A percentile compares a stretch with the other conserved stretches of the same genome.
Evolutionary conservation across 495 filamentous ascomycete species (phyloP).

Genomic region (Aspergillus homomorphus): DNA sequence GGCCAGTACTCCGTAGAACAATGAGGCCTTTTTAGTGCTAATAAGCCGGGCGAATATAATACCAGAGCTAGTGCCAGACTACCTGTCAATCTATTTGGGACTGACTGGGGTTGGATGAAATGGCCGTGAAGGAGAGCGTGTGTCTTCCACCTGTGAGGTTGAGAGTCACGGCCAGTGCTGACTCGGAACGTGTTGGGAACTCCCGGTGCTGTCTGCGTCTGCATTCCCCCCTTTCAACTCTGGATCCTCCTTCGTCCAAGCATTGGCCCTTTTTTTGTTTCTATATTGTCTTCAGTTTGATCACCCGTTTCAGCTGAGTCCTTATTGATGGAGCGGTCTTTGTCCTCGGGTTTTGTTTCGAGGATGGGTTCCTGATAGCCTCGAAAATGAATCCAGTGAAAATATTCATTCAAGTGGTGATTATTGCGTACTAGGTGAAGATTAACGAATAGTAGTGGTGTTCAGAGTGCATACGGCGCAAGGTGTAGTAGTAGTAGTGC

Average conservation of each 20-base stretch:
- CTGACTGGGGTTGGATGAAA: slow-evolving; percentile 12
- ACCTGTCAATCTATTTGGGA: slow-evolving; percentile 10
- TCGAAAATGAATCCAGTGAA: neutral
- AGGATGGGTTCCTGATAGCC: neutral
- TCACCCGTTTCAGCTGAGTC: neutral
- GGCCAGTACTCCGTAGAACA: neutral
- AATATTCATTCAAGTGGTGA: neutral
- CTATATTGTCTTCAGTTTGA: neutral
- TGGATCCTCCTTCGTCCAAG: neutral
- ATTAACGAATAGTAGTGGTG: neutral
- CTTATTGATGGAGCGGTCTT: neutral
- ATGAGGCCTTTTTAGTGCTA: neutral
- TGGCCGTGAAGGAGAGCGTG: neutral
- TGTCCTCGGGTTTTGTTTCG: neutral
- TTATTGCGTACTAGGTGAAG: too few species aligned
- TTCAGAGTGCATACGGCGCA: neutral
- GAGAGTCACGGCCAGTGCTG: slow-evolving; percentile 6
- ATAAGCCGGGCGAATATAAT: neutral
- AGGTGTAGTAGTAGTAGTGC: neutral
- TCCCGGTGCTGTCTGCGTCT: neutral
- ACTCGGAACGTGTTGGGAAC: slow-evolving; percentile 1
- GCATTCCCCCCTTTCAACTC: neutral
- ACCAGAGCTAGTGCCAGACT: neutral
- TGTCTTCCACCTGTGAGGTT: neutral
- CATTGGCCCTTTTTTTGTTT: neutral